Evolutionary conservation across 169 alveolate species (phyloP).

Genomic region (Cryptosporidium xiaoi): DNA sequence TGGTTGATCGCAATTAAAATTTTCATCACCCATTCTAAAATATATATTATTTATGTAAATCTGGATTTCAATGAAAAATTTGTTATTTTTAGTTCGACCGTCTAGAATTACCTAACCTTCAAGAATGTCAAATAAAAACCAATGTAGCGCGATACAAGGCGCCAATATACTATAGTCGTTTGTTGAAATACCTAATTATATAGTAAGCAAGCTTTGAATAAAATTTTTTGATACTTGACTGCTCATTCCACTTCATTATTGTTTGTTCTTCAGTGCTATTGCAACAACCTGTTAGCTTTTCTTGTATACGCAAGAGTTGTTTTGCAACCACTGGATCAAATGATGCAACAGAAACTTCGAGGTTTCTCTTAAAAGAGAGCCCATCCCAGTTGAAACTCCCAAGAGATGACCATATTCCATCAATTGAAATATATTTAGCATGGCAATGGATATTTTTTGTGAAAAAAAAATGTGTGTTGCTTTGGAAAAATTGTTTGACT

Average conservation of each 20-base stretch:
- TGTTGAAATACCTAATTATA: constrained; percentile 19
- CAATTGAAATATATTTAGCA: constrained; percentile 68
- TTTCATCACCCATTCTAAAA: neutral
- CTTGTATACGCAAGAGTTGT: constrained; percentile 29
- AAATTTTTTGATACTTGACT: constrained; percentile 1
- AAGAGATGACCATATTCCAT: constrained; percentile 73
- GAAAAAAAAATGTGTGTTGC: constrained; percentile 56
- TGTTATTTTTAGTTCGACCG: too few species aligned
- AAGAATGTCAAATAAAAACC: too few species aligned
- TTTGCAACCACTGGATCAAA: constrained; percentile 59
- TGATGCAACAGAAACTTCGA: constrained; percentile 69
- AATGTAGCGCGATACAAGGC: too few species aligned
- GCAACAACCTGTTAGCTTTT: constrained; percentile 22
- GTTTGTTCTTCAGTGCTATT: constrained; percentile 61
- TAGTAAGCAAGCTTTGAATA: constrained; percentile 33
- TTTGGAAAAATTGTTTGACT: constrained; percentile 76
- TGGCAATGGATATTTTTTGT: constrained; percentile 65
- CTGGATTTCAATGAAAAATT: neutral
- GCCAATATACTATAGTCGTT: too few species aligned
- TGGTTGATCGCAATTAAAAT: neutral
- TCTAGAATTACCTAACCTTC: too few species aligned
- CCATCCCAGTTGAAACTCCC: constrained; percentile 75
- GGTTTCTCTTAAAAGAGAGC: constrained; percentile 42
- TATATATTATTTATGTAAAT: neutral
- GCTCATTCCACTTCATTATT: constrained; percentile 7